Conservation (phyloP, 306 rosid genomes). For the Cucurbita maxima region DNA sequence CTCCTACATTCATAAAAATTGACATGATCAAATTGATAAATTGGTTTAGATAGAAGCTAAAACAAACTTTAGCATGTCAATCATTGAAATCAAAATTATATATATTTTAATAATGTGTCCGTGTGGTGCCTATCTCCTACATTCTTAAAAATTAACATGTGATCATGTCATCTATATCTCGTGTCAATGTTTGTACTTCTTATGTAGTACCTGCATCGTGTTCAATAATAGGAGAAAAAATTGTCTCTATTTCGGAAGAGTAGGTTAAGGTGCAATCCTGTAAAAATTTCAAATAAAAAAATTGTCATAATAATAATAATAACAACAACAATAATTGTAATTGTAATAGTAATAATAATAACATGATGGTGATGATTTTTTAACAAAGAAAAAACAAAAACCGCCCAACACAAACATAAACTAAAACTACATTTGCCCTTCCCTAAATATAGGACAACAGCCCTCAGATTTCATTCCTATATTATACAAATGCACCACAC, state of each 20-base stretch:
- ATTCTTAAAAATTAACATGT: not conserved
- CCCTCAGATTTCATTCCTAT: not conserved
- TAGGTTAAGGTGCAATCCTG: conserved; percentile 39
- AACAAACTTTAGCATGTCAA: too few species aligned
- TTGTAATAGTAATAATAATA: not conserved
- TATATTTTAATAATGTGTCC: not conserved
- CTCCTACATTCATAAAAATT: not conserved
- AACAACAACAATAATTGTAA: not conserved
- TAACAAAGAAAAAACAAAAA: not conserved
- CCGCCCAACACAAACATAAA: not conserved
- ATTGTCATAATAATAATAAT: not conserved
- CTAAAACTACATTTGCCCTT: not conserved
- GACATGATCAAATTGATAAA: not conserved
- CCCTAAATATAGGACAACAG: not conserved
- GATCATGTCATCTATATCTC: not conserved
- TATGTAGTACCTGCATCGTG: conserved; percentile 29
- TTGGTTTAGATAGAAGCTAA: too few species aligned
- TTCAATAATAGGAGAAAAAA: conserved; percentile 56
- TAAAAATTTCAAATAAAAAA: not conserved
- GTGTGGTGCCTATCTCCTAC: not conserved
- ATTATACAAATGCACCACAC: not conserved
- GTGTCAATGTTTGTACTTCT: not conserved
- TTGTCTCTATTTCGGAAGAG: conserved; percentile 40
- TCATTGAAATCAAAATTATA: not conserved
- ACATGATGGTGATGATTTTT: not conserved